A percentile compares a stretch with the other conserved stretches of the same genome.
phyloP scores from a whole-genome alignment of 2,329 filamentous ascomycete species.

The Microsporum canis region DNA sequence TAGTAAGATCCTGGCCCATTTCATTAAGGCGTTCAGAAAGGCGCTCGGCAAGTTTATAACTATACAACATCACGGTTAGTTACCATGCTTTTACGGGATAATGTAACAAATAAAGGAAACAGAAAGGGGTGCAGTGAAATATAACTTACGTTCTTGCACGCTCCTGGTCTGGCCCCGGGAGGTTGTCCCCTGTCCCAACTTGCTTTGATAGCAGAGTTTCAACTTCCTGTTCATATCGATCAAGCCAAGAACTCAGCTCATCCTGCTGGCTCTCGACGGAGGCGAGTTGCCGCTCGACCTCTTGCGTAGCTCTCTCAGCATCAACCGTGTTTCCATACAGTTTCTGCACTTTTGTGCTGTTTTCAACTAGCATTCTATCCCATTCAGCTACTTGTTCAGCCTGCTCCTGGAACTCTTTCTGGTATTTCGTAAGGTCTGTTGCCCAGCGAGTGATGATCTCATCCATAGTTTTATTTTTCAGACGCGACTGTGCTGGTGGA shows the following conservation, averaged over 20 bases:
- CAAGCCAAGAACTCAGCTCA: slow-evolving; percentile 77
- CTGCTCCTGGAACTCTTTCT: slow-evolving; percentile 90
- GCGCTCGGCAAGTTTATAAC: slow-evolving; percentile 85
- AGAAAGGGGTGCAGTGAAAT: background rate
- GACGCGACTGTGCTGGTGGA: slow-evolving; percentile 67
- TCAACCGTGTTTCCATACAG: slow-evolving; percentile 87
- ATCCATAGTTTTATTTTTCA: slow-evolving; percentile 99
- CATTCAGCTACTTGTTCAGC: slow-evolving; percentile 77
- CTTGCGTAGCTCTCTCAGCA: slow-evolving; percentile 80
- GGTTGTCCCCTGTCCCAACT: slow-evolving; percentile 60
- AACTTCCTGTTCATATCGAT: slow-evolving; percentile 83
- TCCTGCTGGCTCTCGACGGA: slow-evolving; percentile 87
- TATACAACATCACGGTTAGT: slow-evolving; percentile 18
- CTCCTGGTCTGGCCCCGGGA: slow-evolving; percentile 86
- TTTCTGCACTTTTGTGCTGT: slow-evolving; percentile 88
- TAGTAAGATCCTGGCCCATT: slow-evolving; percentile 81
- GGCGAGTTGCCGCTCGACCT: slow-evolving; percentile 84
- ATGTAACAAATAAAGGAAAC: background rate
- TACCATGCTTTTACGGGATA: background rate
- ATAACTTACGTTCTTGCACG: slow-evolving; percentile 68
- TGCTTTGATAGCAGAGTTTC: slow-evolving; percentile 77
- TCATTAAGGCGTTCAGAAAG: slow-evolving; percentile 82
- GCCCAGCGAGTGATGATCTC: slow-evolving; percentile 98
- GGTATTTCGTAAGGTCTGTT: slow-evolving; percentile 86
- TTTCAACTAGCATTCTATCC: slow-evolving; percentile 87